These are phyloP conservation scores for Elsinoe fawcettii DNA, from an alignment of 2,329 filamentous ascomycete species.

Conservation along the genomic window DNA sequence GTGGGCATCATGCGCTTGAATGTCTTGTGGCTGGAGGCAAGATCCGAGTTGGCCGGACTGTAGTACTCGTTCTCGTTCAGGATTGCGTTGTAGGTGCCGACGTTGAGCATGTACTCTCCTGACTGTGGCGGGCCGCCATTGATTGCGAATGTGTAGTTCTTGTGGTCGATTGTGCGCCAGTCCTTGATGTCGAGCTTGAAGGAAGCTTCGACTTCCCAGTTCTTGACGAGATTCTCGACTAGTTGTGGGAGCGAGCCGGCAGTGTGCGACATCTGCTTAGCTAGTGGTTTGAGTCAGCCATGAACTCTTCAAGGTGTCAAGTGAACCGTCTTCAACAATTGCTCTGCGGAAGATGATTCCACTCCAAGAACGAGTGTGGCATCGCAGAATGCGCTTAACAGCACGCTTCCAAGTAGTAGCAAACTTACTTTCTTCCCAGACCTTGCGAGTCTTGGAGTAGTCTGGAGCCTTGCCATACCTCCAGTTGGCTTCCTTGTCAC, in stretches of 20 bases:
- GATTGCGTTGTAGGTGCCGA: constrained; percentile 63
- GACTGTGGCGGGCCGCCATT: constrained; percentile 52
- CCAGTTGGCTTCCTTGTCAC: constrained; percentile 49
- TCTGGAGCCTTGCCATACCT: constrained; percentile 54
- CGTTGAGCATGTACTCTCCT: constrained; percentile 57
- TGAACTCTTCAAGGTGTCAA: not conserved
- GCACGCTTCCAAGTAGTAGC: not conserved
- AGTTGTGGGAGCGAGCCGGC: constrained; percentile 51
- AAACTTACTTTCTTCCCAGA: constrained; percentile 52
- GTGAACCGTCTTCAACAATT: not conserved
- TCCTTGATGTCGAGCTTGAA: constrained; percentile 55
- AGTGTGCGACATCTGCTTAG: constrained; percentile 49
- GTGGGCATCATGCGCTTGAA: constrained; percentile 68
- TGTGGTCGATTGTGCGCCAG: constrained; percentile 57
- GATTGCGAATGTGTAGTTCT: constrained; percentile 55
- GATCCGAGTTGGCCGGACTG: constrained; percentile 53
- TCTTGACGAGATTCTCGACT: constrained; percentile 64
- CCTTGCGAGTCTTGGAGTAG: constrained; percentile 55
- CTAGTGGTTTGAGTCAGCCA: constrained; percentile 32
- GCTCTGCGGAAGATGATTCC: too few relatives aligned
- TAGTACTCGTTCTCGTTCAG: constrained; percentile 58
- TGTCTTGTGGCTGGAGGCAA: constrained; percentile 58
- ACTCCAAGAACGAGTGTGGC: too few relatives aligned
- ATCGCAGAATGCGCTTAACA: too few relatives aligned
- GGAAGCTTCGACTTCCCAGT: constrained; percentile 64